These are phyloP conservation scores for Morella rubra DNA, from an alignment of 306 rosid species.

Conservation along the genomic window DNA sequence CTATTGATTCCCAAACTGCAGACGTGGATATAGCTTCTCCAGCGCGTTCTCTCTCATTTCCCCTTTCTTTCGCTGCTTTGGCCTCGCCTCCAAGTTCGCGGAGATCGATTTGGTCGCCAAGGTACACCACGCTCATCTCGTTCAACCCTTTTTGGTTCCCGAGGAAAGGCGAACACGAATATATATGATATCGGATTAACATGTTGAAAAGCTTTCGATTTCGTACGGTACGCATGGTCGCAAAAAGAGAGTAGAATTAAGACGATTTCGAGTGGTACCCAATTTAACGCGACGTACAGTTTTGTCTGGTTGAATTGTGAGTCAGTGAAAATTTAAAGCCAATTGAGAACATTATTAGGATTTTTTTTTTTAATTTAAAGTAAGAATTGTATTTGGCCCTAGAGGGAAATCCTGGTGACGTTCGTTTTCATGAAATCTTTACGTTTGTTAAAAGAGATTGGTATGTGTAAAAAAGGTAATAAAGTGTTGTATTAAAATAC, in stretches of 20 bases:
- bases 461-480: too few relatives aligned
- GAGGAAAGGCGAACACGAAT: too few relatives aligned
- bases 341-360: too few relatives aligned
- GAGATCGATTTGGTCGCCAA: constrained; percentile 87
- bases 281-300: too few relatives aligned
- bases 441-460: too few relatives aligned
- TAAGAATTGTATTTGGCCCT: background rate
- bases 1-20: constrained; percentile 42
- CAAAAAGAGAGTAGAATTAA: background rate
- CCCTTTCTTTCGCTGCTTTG: constrained; percentile 85
- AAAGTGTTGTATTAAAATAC: too few relatives aligned
- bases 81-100: constrained; percentile 94
- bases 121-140: constrained; percentile 32
- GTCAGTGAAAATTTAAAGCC: too few relatives aligned
- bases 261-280: background rate
- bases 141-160: background rate
- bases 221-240: background rate
- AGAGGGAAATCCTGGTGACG: too few relatives aligned
- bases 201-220: background rate
- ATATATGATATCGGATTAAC: too few relatives aligned
- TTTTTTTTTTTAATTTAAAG: too few relatives aligned
- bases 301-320: background rate
- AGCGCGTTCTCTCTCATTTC: constrained; percentile 76
- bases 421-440: too few relatives aligned
- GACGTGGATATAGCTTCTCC: constrained; percentile 67